A percentile compares a stretch with the other conserved stretches of the same genome.
Conservation (phyloP, 2,329 filamentous ascomycete species). For the Colletotrichum orchidophilum region DNA sequence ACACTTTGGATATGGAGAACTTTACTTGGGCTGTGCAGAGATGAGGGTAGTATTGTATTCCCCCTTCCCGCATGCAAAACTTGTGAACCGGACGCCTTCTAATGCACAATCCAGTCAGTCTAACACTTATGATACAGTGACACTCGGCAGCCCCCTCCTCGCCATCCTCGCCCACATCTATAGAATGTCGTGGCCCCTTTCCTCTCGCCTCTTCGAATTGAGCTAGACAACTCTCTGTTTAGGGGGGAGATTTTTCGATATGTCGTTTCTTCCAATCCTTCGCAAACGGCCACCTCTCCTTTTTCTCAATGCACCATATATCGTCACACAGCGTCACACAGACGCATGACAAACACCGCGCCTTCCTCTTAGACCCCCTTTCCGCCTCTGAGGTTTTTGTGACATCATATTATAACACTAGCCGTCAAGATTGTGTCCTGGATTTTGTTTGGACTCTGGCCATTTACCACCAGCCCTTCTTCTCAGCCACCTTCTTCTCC, state of each 20-base stretch:
- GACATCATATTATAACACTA: slow-evolving; percentile 26
- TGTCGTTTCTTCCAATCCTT: not conserved
- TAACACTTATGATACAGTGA: slow-evolving; percentile 54
- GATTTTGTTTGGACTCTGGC: no score
- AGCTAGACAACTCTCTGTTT: not conserved
- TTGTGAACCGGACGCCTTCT: slow-evolving; percentile 51
- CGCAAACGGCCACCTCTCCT: not conserved
- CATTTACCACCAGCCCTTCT: slow-evolving; percentile 57
- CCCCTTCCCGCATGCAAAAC: slow-evolving; percentile 35
- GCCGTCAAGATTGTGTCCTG: not conserved
- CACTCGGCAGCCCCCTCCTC: slow-evolving; percentile 11
- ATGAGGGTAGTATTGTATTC: slow-evolving; percentile 14
- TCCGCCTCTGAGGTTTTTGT: not conserved
- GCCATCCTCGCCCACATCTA: no score
- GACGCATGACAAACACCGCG: not conserved
- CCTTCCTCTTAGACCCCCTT: not conserved
- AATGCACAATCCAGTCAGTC: slow-evolving; percentile 52
- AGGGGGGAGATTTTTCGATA: not conserved
- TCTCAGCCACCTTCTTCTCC: slow-evolving; percentile 43
- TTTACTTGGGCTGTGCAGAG: not conserved
- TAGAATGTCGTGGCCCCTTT: no score
- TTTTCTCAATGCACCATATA: slow-evolving; percentile 2
- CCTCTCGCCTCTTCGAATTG: no score
- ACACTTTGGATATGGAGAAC: not conserved
- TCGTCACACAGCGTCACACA: no score